Evolutionary conservation across 2,329 filamentous ascomycete species (phyloP).

Genomic region (Fusarium dlaminii): DNA sequence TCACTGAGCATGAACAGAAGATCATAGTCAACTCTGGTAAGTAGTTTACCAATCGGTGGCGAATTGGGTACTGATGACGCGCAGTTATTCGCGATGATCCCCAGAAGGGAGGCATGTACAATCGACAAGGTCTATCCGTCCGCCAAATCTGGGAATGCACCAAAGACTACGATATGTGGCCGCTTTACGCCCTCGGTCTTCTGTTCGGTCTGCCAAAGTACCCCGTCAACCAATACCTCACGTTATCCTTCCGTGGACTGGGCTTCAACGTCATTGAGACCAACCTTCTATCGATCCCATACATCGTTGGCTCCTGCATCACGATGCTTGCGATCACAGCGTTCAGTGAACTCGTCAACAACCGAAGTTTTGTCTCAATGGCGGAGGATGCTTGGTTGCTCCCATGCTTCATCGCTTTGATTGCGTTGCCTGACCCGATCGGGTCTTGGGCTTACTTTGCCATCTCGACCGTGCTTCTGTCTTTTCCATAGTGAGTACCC

Average conservation of each 20-base stretch:
- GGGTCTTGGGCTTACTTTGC: neutral
- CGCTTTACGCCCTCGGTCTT: conserved; percentile 59
- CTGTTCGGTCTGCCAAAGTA: conserved; percentile 58
- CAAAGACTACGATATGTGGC: conserved; percentile 64
- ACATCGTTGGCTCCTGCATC: conserved; percentile 58
- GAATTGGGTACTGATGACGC: no score
- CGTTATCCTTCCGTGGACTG: conserved; percentile 59
- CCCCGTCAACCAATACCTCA: conserved; percentile 59
- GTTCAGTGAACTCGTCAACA: conserved; percentile 59
- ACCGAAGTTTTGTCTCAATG: conserved; percentile 59
- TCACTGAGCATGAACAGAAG: conserved; percentile 37
- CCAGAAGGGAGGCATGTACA: conserved; percentile 64
- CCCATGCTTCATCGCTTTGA: conserved; percentile 61
- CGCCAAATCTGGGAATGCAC: conserved; percentile 56
- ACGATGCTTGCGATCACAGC: conserved; percentile 51
- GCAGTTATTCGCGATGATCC: conserved; percentile 63
- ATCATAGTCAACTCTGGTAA: conserved; percentile 61
- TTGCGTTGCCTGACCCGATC: conserved; percentile 45
- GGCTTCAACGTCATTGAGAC: conserved; percentile 62
- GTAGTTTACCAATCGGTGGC: accelerated
- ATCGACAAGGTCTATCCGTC: conserved; percentile 58
- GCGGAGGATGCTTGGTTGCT: conserved; percentile 62
- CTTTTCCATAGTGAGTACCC: neutral
- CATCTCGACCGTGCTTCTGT: neutral
- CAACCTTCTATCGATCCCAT: conserved; percentile 63